phyloP scores from a whole-genome alignment of 2,329 filamentous ascomycete genomes.

The Myrmaecium sp. region DNA sequence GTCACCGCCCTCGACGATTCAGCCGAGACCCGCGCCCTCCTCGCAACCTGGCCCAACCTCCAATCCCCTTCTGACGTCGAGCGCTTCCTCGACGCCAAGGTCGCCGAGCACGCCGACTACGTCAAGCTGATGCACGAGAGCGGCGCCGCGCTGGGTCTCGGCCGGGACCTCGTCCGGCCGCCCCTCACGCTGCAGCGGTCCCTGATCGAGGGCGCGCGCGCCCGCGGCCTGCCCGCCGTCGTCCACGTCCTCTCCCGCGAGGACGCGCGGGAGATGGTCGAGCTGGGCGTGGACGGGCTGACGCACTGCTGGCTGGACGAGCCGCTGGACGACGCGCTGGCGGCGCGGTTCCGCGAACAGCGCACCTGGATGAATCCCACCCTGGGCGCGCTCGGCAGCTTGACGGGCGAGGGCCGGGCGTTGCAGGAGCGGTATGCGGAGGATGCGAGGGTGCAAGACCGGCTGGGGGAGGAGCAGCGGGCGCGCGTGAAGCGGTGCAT shows the following conservation, averaged over 20 bases:
- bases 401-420: conserved; percentile 23
- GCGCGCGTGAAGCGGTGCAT: conserved; percentile 25
- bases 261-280: conserved; percentile 25
- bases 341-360: conserved; percentile 27
- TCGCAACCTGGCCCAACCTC: conserved; percentile 32
- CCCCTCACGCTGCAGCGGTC: conserved; percentile 27
- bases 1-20: conserved; percentile 23
- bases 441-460: conserved; percentile 17
- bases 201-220: conserved; percentile 24
- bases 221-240: conserved; percentile 19
- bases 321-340: conserved; percentile 19
- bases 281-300: conserved; percentile 26
- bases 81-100: conserved; percentile 24
- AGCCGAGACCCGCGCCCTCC: conserved; percentile 19
- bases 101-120: conserved; percentile 27
- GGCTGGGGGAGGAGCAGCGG: conserved; percentile 17
- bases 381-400: conserved; percentile 21
- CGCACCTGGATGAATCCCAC: conserved; percentile 27
- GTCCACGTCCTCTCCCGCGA: conserved; percentile 23
- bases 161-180: conserved; percentile 19
- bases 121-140: conserved; percentile 36
- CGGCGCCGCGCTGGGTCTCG: conserved; percentile 22
- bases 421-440: conserved; percentile 24
- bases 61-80: conserved; percentile 23
- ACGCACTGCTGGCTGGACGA: conserved; percentile 27